Evolutionary conservation across 441 rosid species (phyloP).

Genomic region (Hura crepitans): DNA sequence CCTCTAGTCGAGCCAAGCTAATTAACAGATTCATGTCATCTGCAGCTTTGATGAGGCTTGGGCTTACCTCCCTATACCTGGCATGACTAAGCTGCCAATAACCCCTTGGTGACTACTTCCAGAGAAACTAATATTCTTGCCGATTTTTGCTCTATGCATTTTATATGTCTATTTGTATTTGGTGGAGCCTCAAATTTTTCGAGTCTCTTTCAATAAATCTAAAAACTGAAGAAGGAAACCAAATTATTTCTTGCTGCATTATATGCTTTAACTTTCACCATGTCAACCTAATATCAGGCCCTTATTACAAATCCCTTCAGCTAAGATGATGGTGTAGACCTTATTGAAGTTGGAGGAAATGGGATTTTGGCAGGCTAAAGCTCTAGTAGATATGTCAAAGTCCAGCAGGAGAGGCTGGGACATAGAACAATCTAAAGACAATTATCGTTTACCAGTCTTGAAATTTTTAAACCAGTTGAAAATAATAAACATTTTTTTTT

Average conservation of each 20-base stretch:
- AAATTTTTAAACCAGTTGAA: not conserved
- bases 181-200: not conserved
- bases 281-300: not conserved
- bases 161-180: not conserved
- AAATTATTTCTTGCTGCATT: too few relatives aligned
- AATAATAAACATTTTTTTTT: not conserved
- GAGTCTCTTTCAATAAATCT: not conserved
- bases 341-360: not conserved
- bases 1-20: not conserved
- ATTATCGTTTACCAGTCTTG: not conserved
- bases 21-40: not conserved
- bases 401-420: not conserved
- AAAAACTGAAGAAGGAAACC: too few relatives aligned
- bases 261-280: not conserved
- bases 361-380: not conserved
- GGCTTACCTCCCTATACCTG: not conserved
- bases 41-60: not conserved
- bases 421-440: not conserved
- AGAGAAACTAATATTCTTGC: too few relatives aligned
- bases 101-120: too few relatives aligned
- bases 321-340: not conserved
- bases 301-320: not conserved
- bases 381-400: not conserved
- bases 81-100: too few relatives aligned
- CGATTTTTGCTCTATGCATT: not conserved